Conservation (phyloP, 495 filamentous ascomycete genomes). For the Astrothelium macrocarpum region DNA sequence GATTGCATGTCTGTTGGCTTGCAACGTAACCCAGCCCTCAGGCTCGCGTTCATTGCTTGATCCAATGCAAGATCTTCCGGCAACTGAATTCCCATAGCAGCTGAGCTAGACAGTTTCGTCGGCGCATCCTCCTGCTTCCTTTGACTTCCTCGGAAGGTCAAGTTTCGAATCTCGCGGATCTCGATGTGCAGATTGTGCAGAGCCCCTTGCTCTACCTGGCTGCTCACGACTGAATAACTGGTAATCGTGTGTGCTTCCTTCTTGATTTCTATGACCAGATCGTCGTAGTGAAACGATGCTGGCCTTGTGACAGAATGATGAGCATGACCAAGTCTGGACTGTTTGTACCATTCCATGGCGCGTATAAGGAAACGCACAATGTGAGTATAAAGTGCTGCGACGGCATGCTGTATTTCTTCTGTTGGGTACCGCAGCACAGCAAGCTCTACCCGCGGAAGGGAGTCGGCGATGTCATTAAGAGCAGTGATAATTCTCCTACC, state of each 20-base stretch:
- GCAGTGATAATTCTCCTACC: constrained; percentile 22
- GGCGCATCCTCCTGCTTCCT: neutral
- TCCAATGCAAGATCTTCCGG: neutral
- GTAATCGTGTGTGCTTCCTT: neutral
- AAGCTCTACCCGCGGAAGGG: constrained; percentile 29
- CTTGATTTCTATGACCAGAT: constrained; percentile 22
- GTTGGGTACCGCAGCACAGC: constrained; percentile 29
- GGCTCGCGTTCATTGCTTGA: neutral
- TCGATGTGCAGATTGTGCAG: constrained; percentile 6
- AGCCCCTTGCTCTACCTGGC: neutral
- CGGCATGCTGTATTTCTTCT: constrained; percentile 23
- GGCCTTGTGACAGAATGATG: constrained; percentile 20
- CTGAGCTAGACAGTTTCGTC: neutral
- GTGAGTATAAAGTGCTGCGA: constrained; percentile 28
- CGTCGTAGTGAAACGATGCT: constrained; percentile 21
- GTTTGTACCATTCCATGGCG: constrained; percentile 29
- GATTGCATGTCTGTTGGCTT: neutral
- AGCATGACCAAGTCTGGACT: constrained; percentile 20
- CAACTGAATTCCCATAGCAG: neutral
- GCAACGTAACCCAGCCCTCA: neutral
- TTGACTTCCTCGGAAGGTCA: neutral
- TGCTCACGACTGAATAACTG: neutral
- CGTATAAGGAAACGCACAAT: constrained; percentile 28
- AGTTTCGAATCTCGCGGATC: neutral
- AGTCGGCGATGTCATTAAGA: constrained; percentile 26